These are phyloP conservation scores for Obelidium mucronatum DNA, from an alignment of 192 early-diverging fungal species.

Conservation along the genomic window DNA sequence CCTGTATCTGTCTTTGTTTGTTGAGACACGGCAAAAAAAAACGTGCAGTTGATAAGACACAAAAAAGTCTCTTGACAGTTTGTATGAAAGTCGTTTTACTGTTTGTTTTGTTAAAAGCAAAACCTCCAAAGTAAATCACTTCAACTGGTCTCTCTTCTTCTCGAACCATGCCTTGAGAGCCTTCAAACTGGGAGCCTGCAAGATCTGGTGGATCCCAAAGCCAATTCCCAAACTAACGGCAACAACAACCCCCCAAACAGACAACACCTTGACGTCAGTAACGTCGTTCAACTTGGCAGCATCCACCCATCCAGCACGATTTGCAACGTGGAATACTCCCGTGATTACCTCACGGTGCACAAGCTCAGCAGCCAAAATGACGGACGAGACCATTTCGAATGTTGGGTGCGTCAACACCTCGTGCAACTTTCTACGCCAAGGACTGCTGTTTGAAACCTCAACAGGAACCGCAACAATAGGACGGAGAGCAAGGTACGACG, in stretches of 20 bases:
- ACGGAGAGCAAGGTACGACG: slow-evolving; percentile 26
- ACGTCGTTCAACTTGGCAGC: background rate
- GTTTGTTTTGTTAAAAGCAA: too few species aligned
- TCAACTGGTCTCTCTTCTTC: slow-evolving; percentile 23
- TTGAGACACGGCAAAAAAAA: too few species aligned
- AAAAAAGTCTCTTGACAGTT: too few species aligned
- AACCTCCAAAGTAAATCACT: background rate
- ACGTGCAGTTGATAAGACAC: too few species aligned
- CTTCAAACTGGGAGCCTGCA: slow-evolving; percentile 22
- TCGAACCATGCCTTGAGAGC: slow-evolving; percentile 23
- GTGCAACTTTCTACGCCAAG: slow-evolving; percentile 30
- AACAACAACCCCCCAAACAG: slow-evolving; percentile 25
- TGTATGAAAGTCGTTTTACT: too few species aligned
- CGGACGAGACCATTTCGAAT: slow-evolving; percentile 11
- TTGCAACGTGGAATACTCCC: slow-evolving; percentile 3
- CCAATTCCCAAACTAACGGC: slow-evolving; percentile 5
- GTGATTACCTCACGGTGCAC: slow-evolving; percentile 28
- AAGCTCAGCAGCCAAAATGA: slow-evolving; percentile 25
- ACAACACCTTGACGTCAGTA: slow-evolving; percentile 21
- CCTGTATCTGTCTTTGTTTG: too few species aligned
- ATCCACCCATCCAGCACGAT: background rate
- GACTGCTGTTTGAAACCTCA: background rate
- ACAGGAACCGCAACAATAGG: slow-evolving; percentile 28
- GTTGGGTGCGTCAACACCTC: slow-evolving; percentile 28
- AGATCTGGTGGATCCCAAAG: slow-evolving; percentile 12